Evolutionary conservation across 306 rosid species (phyloP), one percentile per base, ranked within the genome.

Genomic region (Lathyrus aphaca): DNA sequence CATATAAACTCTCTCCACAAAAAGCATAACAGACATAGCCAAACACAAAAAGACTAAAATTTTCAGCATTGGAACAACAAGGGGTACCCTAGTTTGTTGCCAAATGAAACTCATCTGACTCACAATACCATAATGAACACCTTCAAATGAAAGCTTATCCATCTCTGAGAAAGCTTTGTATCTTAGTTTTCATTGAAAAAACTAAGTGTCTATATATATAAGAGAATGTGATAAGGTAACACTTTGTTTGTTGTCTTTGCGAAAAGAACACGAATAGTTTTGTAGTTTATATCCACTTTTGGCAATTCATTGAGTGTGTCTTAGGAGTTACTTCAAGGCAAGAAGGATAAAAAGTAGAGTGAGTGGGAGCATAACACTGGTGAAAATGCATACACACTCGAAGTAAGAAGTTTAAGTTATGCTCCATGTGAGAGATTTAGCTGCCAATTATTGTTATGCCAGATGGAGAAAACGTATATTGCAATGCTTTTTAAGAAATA

Each of bases 1-100:
- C 98, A 93, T 88, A 71, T 90, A 90, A 38, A 93, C 87, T 66
- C 86, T 84, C 72, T 93, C 98, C 19, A 85, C 43, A 68, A 93
- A 88, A 2, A 93, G 83, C 98, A 90, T 86, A 50, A 82, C 4
- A 1, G 97, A 93, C 98, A 90, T 88, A 2, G 19, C 84, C 68
- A 93, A 79, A 65, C 96, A 93, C 72, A 76, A 62, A 40, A 12
- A 21, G 57, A 93, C 89, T 57, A 72, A 39, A 32, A 84, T 2
- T 38, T 81, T 85, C 79, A 93, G 37, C 66, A 84, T 1, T 10
- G 97, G 98, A n/a, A 82, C 91, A 0, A 93, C 46, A 25, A 93
- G 4, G 15, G 94, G 94, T 12, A 66, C 77, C 68, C 79, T 90
- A n/a, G 74, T 65, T 69, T 82, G 86, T 29, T 83, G 63, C 96